Base-by-base conservation (phyloP, 1,284 basidiomycete genomes). In the Tilletia setariae region DNA sequence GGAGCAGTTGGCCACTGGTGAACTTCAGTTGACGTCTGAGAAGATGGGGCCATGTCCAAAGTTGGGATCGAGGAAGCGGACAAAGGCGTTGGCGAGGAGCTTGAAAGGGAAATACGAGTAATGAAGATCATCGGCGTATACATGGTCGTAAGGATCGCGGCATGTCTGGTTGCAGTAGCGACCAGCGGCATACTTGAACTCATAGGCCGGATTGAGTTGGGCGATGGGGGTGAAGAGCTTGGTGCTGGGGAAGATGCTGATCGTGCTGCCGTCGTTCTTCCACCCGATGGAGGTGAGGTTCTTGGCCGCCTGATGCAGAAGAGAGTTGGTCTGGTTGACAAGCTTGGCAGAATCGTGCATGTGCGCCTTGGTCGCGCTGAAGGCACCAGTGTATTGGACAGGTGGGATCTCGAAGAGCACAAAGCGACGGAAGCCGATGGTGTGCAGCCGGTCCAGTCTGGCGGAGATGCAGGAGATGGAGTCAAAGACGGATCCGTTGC, bases 221-320 rank as follows among this genome's bases (percentile, higher is more conserved):
- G 25, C n/a, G n/a, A 49, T 49, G 47, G 47, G 47, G n/a, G 47
- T 49, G 8, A 49, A 8, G 47, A 49, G 47, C n/a, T 49, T 49
- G 13, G 19, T 15, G 47, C n/a, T 49, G 9, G 47, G 47, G 3
- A 49, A 49, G 9, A 49, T 49, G 47, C 47, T 49, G 47, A 49
- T 49, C 8, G 47, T 49, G 47, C 47, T 49, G 47, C n/a, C 47
- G 47, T 49, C 47, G n/a, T n/a, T n/a, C 9, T 49, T 49, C 47
- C 47, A 49, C n/a, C 25, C n/a, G 47, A 8, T 49, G 8, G 47
- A 49, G 9, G 8, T n/a, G n/a, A 49, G 19, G 47, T n/a, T 23
- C 8, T 8, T 23, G n/a, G 9, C 19, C n/a, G n/a, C n/a, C n/a
- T 49, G 47, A 8, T 7, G 9, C 9, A 23, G 8, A 2, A 49